Evolutionary conservation across 805 yeast genomes (phyloP), one percentile per base, ranked within the genome.

Genomic region (Metschnikowia baotianmanensis): DNA sequence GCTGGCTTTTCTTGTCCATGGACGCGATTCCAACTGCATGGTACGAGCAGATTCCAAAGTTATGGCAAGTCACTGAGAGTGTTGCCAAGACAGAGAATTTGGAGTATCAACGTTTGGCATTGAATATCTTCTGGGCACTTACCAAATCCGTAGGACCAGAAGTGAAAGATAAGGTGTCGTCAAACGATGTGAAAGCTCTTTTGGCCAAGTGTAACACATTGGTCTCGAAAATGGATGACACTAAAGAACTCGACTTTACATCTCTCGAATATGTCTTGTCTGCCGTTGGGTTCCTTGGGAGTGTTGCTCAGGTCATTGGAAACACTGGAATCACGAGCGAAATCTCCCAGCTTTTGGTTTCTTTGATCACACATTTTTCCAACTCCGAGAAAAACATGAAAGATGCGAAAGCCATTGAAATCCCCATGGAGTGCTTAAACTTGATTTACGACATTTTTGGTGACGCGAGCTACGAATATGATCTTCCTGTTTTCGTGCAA

Each of bases 371-470:
- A 5, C 46, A 48, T 11, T 53, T 51, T n/a, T 47, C 41, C 7
- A 34, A 43, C 21, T 31, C 42, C 6, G 31, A 43, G 22, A 45
- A 36, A 25, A 39, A 44, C 38, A 10, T 22, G 19, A 45, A 42
- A 27, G 51, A 46, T 20, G 47, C 55, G 2, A 42, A 42, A 25
- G 58, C 59, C 1, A 46, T 55, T n/a, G 72, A 67, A 45, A 59
- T 80, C 9, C 63, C 79, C 5, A 60, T 80, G 29, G 91, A 83
- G 46, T 65, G 82, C 19, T 60, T 86, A 17, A 83, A 86, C 53
- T 67, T 77, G 2, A 54, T 89, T 5, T 87, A 79, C 61, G 96
- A 88, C 45, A 69, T 89, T 6, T 93, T 83, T 62, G 85, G 85
- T 11, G 98, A 93, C 63, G 74, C 74, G 26, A 65, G 59, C 4